phyloP scores from a whole-genome alignment of 1,139 yeast species.

The Entelexis paramagnoliae region DNA sequence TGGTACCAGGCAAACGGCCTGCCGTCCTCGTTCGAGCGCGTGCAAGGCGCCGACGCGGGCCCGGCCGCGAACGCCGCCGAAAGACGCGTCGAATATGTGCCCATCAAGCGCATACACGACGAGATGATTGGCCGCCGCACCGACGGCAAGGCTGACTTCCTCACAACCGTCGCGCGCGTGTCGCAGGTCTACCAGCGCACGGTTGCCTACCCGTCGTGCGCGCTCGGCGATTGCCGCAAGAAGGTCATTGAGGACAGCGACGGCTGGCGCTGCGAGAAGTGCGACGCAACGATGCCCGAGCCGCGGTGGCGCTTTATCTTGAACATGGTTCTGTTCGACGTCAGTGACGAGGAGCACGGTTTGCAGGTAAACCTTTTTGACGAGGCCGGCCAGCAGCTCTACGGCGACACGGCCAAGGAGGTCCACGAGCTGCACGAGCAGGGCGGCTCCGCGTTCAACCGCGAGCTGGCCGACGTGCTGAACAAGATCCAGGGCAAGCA shows the following conservation, averaged over 20 bases:
- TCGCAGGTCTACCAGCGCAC: slow-evolving; percentile 62
- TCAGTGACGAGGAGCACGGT: slow-evolving; percentile 48
- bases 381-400: slow-evolving; percentile 59
- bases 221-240: slow-evolving; percentile 54
- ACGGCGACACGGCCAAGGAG: slow-evolving; percentile 64
- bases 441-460: slow-evolving; percentile 40
- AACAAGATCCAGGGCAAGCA: slow-evolving; percentile 49
- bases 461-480: slow-evolving; percentile 38
- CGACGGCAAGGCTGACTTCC: slow-evolving; percentile 62
- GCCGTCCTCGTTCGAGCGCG: slow-evolving; percentile 8
- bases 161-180: slow-evolving; percentile 62
- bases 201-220: slow-evolving; percentile 88
- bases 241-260: slow-evolving; percentile 67
- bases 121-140: slow-evolving; percentile 51
- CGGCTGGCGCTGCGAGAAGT: slow-evolving; percentile 88
- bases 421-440: slow-evolving; percentile 39
- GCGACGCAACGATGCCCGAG: slow-evolving; percentile 55
- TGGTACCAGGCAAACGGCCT: slow-evolving; percentile 69
- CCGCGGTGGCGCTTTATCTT: slow-evolving; percentile 76
- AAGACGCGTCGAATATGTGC: not conserved
- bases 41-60: slow-evolving; percentile 1
- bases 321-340: slow-evolving; percentile 62
- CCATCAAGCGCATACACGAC: slow-evolving; percentile 33
- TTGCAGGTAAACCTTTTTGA: slow-evolving; percentile 83
- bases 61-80: slow-evolving; percentile 30